Conservation (phyloP, 305 asterid species). For the Rubia tinctorum region DNA sequence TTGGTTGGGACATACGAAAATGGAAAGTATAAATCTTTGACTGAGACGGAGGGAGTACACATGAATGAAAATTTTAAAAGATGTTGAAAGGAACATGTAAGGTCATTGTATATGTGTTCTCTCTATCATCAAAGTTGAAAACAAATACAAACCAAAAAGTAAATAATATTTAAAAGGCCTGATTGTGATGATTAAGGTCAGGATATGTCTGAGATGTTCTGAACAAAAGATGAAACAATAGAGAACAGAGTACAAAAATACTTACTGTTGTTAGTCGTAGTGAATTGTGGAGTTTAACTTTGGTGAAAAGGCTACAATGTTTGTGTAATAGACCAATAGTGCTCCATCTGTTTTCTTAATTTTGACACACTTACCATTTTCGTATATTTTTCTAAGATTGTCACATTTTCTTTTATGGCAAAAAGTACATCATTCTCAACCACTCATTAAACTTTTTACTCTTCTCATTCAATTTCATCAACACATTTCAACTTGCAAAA, state of each 20-base stretch:
- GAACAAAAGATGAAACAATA: slow-evolving; percentile 13
- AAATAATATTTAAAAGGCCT: background rate
- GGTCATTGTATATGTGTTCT: slow-evolving; percentile 7
- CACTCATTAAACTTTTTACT: too few species aligned
- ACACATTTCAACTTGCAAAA: too few species aligned
- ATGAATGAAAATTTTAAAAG: background rate
- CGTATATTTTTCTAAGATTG: too few species aligned
- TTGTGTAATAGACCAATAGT: too few species aligned
- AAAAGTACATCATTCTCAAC: too few species aligned
- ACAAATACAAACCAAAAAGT: slow-evolving; percentile 13
- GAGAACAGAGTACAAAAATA: background rate
- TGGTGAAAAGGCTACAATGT: background rate
- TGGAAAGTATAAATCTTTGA: too few species aligned
- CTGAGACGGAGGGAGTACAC: too few species aligned
- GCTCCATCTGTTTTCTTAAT: too few species aligned
- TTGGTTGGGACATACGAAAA: too few species aligned
- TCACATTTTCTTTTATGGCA: too few species aligned
- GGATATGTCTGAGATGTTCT: slow-evolving; percentile 9
- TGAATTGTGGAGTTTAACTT: slow-evolving; percentile 5
- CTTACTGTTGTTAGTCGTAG: background rate
- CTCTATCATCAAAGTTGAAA: slow-evolving; percentile 35
- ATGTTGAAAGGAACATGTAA: background rate
- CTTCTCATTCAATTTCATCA: too few species aligned
- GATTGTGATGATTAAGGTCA: slow-evolving; percentile 22
- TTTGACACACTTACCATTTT: too few species aligned